Evolutionary conservation across 305 asterid species (phyloP), one percentile per base, ranked within the genome.

Genomic region (Vinca major): DNA sequence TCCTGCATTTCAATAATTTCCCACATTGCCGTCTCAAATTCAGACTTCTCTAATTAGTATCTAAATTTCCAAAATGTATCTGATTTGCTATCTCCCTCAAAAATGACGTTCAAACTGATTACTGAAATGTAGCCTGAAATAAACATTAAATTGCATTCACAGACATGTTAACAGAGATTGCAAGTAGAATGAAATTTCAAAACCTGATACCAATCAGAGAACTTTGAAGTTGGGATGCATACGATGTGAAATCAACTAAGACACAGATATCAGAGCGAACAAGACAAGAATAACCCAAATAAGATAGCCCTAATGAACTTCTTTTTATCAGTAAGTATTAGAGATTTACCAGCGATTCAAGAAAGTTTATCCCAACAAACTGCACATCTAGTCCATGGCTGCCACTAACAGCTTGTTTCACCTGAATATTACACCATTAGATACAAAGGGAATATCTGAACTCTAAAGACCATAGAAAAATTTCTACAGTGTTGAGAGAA

Each of bases 311-410:
- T 33, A 56, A 37, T 72, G 9, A 57, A 68, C 20, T 60, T 66
- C 61, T 63, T 13, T 52, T 13, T 52, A 67, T 17, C 63, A 57
- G 39, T 60, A 72, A 57, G 39, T 60, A 72, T 62, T 69, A 72
- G 77, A 65, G 66, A 75, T 53, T 62, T 83, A 92, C 97, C 95
- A 92, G 77, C 44, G 95, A 83, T 71, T 90, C 98, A 81, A 92
- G 73, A 78, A 92, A 88, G 65, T 54, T 82, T 72, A 92, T 82
- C 74, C 94, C 96, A 75, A 77, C 67, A 79, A 84, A 88, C 80
- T 87, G 97, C 79, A 84, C 91, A 78, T 83, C 86, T 67, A 85
- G 77, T 63, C 90, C 90, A 80, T 82, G 94, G 81, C 74, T 79
- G 53, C 96, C 93, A 64, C 79, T 73, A 68, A 87, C 82, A 63